Evolutionary conservation across 441 rosid genomes (phyloP).

Genomic region (Omphalea diandra): DNA sequence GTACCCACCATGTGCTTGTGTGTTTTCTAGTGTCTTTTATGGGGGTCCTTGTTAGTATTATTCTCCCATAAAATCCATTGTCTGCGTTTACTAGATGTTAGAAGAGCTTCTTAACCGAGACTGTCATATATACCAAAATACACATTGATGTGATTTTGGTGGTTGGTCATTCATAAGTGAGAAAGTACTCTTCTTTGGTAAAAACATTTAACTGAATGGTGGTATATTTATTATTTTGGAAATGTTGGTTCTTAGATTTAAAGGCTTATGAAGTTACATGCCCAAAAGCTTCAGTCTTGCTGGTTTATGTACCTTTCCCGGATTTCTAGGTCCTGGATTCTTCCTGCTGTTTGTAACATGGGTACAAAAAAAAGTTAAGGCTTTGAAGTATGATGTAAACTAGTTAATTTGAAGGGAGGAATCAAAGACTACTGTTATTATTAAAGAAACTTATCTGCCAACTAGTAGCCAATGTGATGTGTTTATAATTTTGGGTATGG

Average conservation of each 20-base stretch:
- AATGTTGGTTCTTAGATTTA: too few species aligned
- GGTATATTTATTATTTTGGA: too few species aligned
- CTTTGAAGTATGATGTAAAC: too few species aligned
- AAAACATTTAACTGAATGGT: neutral
- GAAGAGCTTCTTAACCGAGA: neutral
- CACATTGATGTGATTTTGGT: slow-evolving; percentile 14
- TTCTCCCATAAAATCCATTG: neutral
- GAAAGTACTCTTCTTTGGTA: neutral
- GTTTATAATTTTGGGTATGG: neutral
- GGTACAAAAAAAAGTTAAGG: too few species aligned
- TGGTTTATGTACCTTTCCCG: too few species aligned
- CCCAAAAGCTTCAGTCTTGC: too few species aligned
- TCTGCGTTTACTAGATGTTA: neutral
- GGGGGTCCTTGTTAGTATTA: slow-evolving; percentile 22
- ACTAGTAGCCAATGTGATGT: neutral
- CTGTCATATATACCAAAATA: neutral
- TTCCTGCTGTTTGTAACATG: too few species aligned
- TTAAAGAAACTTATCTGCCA: slow-evolving; percentile 5
- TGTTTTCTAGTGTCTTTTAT: neutral
- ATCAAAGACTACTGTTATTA: neutral
- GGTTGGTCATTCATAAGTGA: neutral
- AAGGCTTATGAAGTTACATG: too few species aligned
- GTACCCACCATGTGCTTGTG: slow-evolving; percentile 32
- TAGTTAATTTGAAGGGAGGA: too few species aligned
- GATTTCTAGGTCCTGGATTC: too few species aligned